Evolutionary conservation across 1,284 basidiomycete genomes (phyloP).

Genomic region (Puccinia horiana): DNA sequence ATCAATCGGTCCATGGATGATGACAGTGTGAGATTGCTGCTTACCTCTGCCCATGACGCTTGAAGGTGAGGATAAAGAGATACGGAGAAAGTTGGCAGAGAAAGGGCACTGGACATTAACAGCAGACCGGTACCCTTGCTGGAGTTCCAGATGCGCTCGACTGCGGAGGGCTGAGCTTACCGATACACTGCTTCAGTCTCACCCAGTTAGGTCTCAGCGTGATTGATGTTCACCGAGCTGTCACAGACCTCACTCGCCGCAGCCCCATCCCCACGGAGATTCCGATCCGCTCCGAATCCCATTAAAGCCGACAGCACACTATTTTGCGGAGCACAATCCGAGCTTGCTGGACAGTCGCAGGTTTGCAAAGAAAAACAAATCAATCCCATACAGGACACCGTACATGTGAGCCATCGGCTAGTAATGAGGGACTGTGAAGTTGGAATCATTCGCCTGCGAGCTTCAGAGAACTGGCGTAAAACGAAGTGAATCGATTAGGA

Average conservation of each 20-base stretch:
- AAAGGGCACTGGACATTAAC: background rate
- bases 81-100: background rate
- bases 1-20: background rate
- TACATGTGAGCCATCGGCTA: too few relatives aligned
- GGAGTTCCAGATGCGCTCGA: background rate
- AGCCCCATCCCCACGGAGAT: background rate
- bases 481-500: too few relatives aligned
- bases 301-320: too few relatives aligned
- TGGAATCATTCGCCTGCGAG: too few relatives aligned
- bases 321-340: too few relatives aligned
- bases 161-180: background rate
- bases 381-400: too few relatives aligned
- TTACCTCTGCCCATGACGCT: constrained; percentile 45
- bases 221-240: background rate
- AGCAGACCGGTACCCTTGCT: background rate
- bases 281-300: background rate
- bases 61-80: background rate
- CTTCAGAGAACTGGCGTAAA: too few relatives aligned
- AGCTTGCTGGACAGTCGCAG: too few relatives aligned
- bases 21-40: background rate
- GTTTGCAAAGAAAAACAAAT: too few relatives aligned
- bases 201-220: background rate
- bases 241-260: background rate
- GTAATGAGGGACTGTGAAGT: too few relatives aligned
- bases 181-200: constrained; percentile 8